Evolutionary conservation across 345 rosid species (phyloP).

Genomic region (Arabis alpina): DNA sequence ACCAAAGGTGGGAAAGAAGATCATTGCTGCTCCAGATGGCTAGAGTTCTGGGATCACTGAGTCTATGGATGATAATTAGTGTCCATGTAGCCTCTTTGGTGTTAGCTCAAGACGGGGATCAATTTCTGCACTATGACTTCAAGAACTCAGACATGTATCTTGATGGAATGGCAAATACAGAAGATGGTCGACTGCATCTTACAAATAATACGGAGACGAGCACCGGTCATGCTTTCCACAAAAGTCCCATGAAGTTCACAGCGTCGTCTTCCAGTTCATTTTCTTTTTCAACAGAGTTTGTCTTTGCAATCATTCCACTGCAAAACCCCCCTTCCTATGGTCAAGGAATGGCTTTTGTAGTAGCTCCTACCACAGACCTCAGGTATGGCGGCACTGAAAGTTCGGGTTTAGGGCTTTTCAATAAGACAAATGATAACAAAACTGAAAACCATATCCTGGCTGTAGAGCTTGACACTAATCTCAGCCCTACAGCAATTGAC

Average conservation of each 20-base stretch:
- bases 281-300: constrained; percentile 50
- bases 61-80: constrained; percentile 1
- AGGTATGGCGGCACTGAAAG: background rate
- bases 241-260: constrained; percentile 33
- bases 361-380: constrained; percentile 40
- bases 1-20: constrained; percentile 8
- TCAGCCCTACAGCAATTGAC: constrained; percentile 41
- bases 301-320: constrained; percentile 45
- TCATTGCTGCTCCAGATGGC: constrained; percentile 20
- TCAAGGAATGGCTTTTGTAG: constrained; percentile 50
- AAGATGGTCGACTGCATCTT: constrained; percentile 42
- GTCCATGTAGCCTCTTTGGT: constrained; percentile 13
- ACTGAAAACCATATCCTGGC: constrained; percentile 54
- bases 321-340: constrained; percentile 18
- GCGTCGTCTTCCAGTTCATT: constrained; percentile 30
- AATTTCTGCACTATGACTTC: constrained; percentile 25
- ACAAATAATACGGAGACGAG: constrained; percentile 43
- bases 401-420: constrained; percentile 55
- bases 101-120: constrained; percentile 25
- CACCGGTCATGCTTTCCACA: constrained; percentile 51
- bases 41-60: constrained; percentile 3
- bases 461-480: constrained; percentile 57
- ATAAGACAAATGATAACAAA: constrained; percentile 17
- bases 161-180: constrained; percentile 37
- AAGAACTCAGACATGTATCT: background rate